These are phyloP conservation scores for Pelargonium nanum DNA, from an alignment of 345 rosid genomes.

Conservation along the genomic window DNA sequence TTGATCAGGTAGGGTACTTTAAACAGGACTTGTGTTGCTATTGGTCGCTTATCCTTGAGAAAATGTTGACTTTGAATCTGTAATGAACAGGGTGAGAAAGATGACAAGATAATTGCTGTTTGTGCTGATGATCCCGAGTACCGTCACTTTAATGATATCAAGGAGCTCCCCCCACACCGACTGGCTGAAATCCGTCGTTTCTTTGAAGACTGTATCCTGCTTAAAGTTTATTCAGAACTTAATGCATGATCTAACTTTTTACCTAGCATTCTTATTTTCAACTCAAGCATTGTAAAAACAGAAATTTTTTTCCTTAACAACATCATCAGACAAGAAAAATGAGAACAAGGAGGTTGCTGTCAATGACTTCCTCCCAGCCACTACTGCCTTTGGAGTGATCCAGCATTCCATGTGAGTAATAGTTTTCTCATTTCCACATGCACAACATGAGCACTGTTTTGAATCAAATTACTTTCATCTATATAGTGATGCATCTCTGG, in stretches of 20 bases:
- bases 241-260: background rate
- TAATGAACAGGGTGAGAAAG: slow-evolving; percentile 72
- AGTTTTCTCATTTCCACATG: background rate
- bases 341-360: slow-evolving; percentile 98
- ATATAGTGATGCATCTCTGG: background rate
- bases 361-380: slow-evolving; percentile 69
- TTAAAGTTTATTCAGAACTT: background rate
- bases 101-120: slow-evolving; percentile 93
- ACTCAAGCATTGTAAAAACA: background rate
- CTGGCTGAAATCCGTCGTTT: slow-evolving; percentile 85
- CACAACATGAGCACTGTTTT: too few species aligned
- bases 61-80: background rate
- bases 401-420: slow-evolving; percentile 76
- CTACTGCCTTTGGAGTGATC: slow-evolving; percentile 58
- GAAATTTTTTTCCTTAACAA: slow-evolving; percentile 13
- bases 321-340: slow-evolving; percentile 68
- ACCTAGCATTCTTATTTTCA: background rate
- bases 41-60: background rate
- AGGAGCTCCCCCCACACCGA: slow-evolving; percentile 91
- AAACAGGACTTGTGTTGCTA: background rate
- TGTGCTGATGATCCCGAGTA: slow-evolving; percentile 98
- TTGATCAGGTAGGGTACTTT: slow-evolving; percentile 56
- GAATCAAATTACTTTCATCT: background rate
- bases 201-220: slow-evolving; percentile 88
- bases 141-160: slow-evolving; percentile 76